These are phyloP conservation scores for Lichina pygmaea DNA, from an alignment of 495 filamentous ascomycete genomes.

Conservation along the genomic window DNA sequence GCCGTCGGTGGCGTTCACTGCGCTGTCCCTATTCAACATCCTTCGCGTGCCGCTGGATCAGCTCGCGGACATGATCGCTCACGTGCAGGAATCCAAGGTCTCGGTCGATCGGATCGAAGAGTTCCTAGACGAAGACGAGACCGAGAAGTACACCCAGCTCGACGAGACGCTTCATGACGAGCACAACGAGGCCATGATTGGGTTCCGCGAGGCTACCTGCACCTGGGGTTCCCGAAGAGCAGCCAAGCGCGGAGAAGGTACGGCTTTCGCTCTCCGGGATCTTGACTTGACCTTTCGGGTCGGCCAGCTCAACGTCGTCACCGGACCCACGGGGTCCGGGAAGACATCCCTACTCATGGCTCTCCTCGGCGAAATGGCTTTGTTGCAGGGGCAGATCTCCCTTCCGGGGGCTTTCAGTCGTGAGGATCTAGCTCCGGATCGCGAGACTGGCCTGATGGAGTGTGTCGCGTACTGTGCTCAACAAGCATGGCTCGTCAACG, in stretches of 20 bases:
- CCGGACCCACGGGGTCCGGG: slow-evolving; percentile 77
- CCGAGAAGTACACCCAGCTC: slow-evolving; percentile 83
- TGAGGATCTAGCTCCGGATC: slow-evolving; percentile 56
- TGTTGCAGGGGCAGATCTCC: slow-evolving; percentile 52
- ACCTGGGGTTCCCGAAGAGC: slow-evolving; percentile 47
- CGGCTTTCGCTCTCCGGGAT: slow-evolving; percentile 61
- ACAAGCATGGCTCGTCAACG: slow-evolving; percentile 93
- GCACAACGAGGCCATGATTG: slow-evolving; percentile 37
- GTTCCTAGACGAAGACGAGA: slow-evolving; percentile 84
- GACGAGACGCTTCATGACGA: slow-evolving; percentile 30
- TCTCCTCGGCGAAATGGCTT: slow-evolving; percentile 85
- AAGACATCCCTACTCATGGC: slow-evolving; percentile 95
- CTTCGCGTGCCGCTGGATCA: slow-evolving; percentile 87
- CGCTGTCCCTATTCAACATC: slow-evolving; percentile 87
- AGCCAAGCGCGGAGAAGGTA: background rate
- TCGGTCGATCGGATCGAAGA: slow-evolving; percentile 92
- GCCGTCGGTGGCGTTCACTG: slow-evolving; percentile 87
- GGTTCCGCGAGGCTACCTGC: slow-evolving; percentile 60
- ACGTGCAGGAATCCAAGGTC: slow-evolving; percentile 92
- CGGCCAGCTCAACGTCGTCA: slow-evolving; percentile 67
- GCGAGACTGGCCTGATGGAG: slow-evolving; percentile 67
- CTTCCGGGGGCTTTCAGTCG: slow-evolving; percentile 62
- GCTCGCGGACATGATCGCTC: slow-evolving; percentile 94
- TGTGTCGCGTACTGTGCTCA: slow-evolving; percentile 93
- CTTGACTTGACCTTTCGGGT: slow-evolving; percentile 50